Evolutionary conservation across 2,329 filamentous ascomycete genomes (phyloP).

Genomic region (Pseudogymnoascus sp.): DNA sequence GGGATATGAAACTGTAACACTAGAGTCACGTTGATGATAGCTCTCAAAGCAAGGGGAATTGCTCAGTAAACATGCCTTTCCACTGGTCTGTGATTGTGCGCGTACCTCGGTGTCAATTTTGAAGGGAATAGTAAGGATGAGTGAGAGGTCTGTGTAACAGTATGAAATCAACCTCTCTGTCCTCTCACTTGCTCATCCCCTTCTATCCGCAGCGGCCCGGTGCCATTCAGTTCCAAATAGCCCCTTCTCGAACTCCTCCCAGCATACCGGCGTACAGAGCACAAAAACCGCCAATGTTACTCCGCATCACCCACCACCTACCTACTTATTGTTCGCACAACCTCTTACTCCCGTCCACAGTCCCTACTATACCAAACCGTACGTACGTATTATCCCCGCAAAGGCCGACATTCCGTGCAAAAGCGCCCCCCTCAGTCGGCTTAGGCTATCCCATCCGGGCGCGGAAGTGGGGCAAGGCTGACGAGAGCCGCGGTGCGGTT

Average conservation of each 20-base stretch:
- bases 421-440: background rate
- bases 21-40: background rate
- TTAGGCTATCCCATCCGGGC: background rate
- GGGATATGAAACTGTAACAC: background rate
- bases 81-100: background rate
- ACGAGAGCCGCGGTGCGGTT: no score
- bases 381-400: background rate
- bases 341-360: background rate
- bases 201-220: background rate
- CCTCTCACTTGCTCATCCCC: background rate
- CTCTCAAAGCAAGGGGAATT: slow-evolving; percentile 1
- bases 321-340: background rate
- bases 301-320: background rate
- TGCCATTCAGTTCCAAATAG: background rate
- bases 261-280: background rate
- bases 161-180: background rate
- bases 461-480: background rate
- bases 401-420: background rate
- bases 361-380: background rate
- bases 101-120: background rate
- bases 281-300: background rate
- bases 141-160: background rate
- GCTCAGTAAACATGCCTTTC: background rate
- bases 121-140: background rate
- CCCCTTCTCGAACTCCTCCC: background rate